Evolutionary conservation across 805 yeast genomes (phyloP), one percentile per base, ranked within the genome.

Genomic region (Saccharomyces kudriavzevii): DNA sequence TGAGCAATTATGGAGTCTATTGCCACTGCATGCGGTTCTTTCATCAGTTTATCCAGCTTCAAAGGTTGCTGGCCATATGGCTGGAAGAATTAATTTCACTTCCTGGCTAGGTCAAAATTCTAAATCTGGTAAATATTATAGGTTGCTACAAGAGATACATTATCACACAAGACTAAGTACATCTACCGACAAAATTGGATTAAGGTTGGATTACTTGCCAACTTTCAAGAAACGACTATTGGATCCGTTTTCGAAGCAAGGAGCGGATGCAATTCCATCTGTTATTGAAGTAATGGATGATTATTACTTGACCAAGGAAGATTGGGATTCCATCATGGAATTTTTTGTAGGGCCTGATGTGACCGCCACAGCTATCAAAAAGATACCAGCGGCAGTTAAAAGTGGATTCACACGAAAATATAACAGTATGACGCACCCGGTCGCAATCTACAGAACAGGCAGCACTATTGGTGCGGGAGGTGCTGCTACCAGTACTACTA

Each of bases 71-170:
- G 97, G 97, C 6, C 79, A 77, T 49, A 69, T 85, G 49, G 70
- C 77, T 1, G 86, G 86, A 9, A 75, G 96, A 58, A 82, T 85
- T 52, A 84, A 82, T 70, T 92, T 92, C 72, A 81, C 97, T 0
- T 73, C 85, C 1, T 91, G 91, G 88, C 74, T 92, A 52, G 99
- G 98, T 0, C 92, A 91, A 66, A 87, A 88, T 63, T 89, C 97
- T 22, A 90, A 89, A 70, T 74, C 80, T 14, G 82, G 84, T 72
- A 94, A 94, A 69, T 87, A 81, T 66, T 79, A 76, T 52, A 78
- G 99, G 54, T 67, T 87, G 52, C 74, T 94, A 45, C 96, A 91
- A 59, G 97, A 90, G 63, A 63, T 94, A 52, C 96, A 90, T 58
- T 87, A 92, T 60, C 97, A 91, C 63, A 82, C 95, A 14, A 80